Percentiles rank a stretch among this genome's conserved stretches.
phyloP scores from a whole-genome alignment of 371 early-diverging fungal species.

The Edhazardia aedis region DNA sequence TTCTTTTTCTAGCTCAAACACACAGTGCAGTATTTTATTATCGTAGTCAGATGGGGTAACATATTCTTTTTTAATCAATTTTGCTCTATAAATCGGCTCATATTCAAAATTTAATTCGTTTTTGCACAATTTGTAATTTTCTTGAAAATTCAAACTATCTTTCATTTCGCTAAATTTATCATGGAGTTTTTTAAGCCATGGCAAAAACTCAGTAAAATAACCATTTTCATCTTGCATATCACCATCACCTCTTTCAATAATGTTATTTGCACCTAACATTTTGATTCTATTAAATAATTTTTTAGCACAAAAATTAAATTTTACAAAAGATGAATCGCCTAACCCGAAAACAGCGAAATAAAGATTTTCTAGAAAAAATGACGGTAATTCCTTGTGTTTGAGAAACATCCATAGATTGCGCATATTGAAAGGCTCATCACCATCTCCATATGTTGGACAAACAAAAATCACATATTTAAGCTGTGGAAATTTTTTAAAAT shows the following conservation, averaged over 20 bases:
- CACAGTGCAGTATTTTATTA: conserved; percentile 17
- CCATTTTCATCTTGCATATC: conserved; percentile 38
- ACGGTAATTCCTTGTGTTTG: conserved; percentile 16
- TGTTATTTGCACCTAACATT: conserved; percentile 25
- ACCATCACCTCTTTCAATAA: conserved; percentile 23
- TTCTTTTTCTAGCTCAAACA: conserved; percentile 14
- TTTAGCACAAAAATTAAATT: conserved; percentile 40
- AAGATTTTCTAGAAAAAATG: not conserved
- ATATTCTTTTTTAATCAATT: not conserved
- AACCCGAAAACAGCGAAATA: conserved; percentile 39
- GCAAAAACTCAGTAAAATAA: conserved; percentile 14
- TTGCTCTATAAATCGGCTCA: conserved; percentile 2
- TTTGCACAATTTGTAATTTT: no score
- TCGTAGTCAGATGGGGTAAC: conserved; percentile 13
- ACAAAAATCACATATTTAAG: no score
- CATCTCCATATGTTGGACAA: conserved; percentile 45
- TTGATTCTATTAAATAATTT: conserved; percentile 28
- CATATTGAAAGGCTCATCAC: conserved; percentile 37
- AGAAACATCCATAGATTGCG: conserved; percentile 18
- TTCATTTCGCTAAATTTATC: no score
- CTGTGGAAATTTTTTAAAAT: no score
- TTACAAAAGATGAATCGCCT: conserved; percentile 37
- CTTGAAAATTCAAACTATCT: no score
- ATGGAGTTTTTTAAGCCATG: no score
- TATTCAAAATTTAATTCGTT: not conserved